These are phyloP conservation scores for Trichoderma virens DNA, from an alignment of 495 filamentous ascomycete species.

Conservation along the genomic window DNA sequence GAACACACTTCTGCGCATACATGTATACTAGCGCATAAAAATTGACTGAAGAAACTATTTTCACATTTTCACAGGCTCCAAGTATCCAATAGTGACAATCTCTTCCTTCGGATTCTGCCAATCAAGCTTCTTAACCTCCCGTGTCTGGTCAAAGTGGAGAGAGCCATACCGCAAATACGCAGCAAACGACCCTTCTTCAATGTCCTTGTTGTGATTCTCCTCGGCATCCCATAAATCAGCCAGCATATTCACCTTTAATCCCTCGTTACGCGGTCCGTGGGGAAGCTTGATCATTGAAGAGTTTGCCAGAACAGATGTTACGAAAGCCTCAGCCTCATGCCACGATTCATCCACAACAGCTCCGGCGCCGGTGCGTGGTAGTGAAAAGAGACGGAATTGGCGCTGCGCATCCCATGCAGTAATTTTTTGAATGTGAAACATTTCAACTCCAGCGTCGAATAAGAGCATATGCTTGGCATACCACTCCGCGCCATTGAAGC, in stretches of 20 bases:
- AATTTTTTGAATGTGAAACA: slow-evolving; percentile 17
- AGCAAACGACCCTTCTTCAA: background rate
- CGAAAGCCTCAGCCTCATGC: slow-evolving; percentile 19
- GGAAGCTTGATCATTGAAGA: slow-evolving; percentile 24
- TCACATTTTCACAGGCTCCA: background rate
- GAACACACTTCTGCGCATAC: too few relatives aligned
- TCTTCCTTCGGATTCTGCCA: background rate
- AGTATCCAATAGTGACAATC: background rate
- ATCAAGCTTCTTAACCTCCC: background rate
- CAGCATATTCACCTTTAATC: background rate
- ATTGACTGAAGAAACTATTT: too few relatives aligned
- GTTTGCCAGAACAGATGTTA: slow-evolving; percentile 21
- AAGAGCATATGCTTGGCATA: slow-evolving; percentile 20
- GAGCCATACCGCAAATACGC: background rate
- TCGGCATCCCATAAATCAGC: background rate
- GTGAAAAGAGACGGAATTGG: slow-evolving; percentile 22
- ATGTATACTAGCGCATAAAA: too few relatives aligned
- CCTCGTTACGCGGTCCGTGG: slow-evolving; percentile 14
- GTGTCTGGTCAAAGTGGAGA: background rate
- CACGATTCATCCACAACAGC: slow-evolving; percentile 17
- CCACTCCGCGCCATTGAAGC: slow-evolving; percentile 24
- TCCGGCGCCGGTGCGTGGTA: background rate
- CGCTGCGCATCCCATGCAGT: slow-evolving; percentile 20
- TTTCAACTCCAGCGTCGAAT: slow-evolving; percentile 17
- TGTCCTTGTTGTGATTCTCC: background rate